Base-by-base conservation (phyloP, 352 stramenopile genomes). In the Aphanomyces euteiches region DNA sequence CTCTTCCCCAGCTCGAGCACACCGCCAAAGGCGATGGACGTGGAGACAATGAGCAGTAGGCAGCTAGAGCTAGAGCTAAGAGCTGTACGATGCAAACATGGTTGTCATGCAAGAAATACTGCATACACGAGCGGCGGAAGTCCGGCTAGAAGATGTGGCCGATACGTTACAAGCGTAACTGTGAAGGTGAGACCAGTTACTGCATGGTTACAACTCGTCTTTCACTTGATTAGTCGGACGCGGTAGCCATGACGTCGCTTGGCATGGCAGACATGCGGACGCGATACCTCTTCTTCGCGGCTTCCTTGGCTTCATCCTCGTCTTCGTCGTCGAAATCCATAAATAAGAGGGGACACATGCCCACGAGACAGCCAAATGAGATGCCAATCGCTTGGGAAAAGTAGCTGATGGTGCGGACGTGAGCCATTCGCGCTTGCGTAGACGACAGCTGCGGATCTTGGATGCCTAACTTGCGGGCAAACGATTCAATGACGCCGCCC, bases 281-380 rank as follows among this genome's bases (percentile, higher is more conserved):
- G 13, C 54, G 54, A 37, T 61, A 61, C 34, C 54, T 28, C 54
- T 61, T 61, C 34, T 61, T 61, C 54, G 43, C 54, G 21, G 54
- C 54, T 37, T 61, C 8, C 54, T 61, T 61, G 28, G 43, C 54
- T 37, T 61, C 54, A 37, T 61, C 54, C 21, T 85, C 74, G 21
- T 91, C 80, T 43, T 90, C 81, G 43, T 80, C 82, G 54, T 80
- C 77, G 67, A 89, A 82, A 76, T 86, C 85, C 79, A 94, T 91
- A 68, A 96, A 94, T 40, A 96, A 73, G 60, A 97, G 76, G 37
- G 90, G 90, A 45, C 95, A 91, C 90, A 97, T 97, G 17, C 89
- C 90, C 5, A 97, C 78, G 39, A 97, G 77, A 69, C 91, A 97
- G 43, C 91, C 91, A 21, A 96, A 54, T 0, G 87, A 89, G 70